A percentile compares a stretch with the other conserved stretches of the same genome.
Evolutionary conservation across 345 rosid species (phyloP).

Genomic region (Dimocarpus longan): DNA sequence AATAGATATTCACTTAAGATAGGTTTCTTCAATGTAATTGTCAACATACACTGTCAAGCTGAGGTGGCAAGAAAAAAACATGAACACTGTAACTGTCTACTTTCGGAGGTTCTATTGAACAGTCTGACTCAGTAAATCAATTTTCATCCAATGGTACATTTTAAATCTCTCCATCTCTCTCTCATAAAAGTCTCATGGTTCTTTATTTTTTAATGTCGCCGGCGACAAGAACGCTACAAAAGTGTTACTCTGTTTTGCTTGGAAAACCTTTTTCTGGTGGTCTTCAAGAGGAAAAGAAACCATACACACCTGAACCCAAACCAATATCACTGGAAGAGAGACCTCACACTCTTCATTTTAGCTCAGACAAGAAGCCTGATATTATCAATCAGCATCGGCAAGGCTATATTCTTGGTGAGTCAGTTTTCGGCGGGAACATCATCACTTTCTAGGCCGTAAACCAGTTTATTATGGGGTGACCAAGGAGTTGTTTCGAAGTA

Average conservation of each 20-base stretch:
- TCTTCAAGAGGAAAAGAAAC: neutral
- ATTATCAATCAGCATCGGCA: conserved; percentile 1
- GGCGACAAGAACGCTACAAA: too few species aligned
- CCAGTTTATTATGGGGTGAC: conserved; percentile 31
- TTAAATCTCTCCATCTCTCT: too few species aligned
- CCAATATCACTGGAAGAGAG: conserved; percentile 10
- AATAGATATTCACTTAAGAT: too few species aligned
- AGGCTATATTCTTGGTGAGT: conserved; percentile 32
- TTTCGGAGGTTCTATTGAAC: too few species aligned
- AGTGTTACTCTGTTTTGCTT: neutral
- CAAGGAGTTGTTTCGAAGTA: conserved; percentile 21
- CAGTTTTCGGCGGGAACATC: conserved; percentile 37
- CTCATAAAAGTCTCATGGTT: too few species aligned
- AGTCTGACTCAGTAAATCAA: too few species aligned
- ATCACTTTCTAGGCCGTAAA: conserved; percentile 28
- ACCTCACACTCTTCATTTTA: conserved; percentile 1
- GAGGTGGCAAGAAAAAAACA: too few species aligned
- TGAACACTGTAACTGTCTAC: too few species aligned
- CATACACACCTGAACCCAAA: neutral
- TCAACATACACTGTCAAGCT: too few species aligned
- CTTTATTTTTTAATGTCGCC: too few species aligned
- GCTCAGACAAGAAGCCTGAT: neutral
- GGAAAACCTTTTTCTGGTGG: neutral
- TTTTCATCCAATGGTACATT: too few species aligned
- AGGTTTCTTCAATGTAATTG: too few species aligned